These are phyloP conservation scores for Chaetomium strumarium DNA, from an alignment of 2,329 filamentous ascomycete species.

Conservation along the genomic window DNA sequence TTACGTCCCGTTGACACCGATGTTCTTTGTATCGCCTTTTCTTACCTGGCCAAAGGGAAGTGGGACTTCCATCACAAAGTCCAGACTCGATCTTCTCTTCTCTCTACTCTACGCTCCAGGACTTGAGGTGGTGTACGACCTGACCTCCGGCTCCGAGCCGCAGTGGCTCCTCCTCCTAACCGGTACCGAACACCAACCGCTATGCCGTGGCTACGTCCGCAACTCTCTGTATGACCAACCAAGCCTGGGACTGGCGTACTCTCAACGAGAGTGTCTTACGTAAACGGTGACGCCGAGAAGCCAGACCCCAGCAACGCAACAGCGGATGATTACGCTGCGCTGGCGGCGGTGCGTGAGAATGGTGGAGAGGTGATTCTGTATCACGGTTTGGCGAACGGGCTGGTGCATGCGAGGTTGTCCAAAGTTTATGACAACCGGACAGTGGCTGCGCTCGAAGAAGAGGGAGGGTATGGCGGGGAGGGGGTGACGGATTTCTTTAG, in stretches of 20 bases:
- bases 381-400: constrained; percentile 36
- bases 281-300: constrained; percentile 23
- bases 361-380: constrained; percentile 39
- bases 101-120: no score
- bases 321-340: constrained; percentile 27
- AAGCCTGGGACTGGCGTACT: constrained; percentile 28
- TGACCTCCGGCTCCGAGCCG: constrained; percentile 40
- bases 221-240: constrained; percentile 28
- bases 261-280: constrained; percentile 26
- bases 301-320: constrained; percentile 28
- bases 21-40: no score
- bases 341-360: constrained; percentile 27
- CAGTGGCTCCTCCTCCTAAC: constrained; percentile 23
- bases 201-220: constrained; percentile 26
- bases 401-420: constrained; percentile 31
- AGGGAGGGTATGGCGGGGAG: neutral
- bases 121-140: no score
- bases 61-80: no score
- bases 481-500: constrained; percentile 42
- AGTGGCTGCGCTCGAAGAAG: constrained; percentile 9
- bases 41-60: no score
- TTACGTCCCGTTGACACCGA: no score
- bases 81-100: no score
- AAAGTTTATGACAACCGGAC: constrained; percentile 32
- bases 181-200: constrained; percentile 16